These are phyloP conservation scores for Neurospora hispaniola DNA, from an alignment of 495 filamentous ascomycete genomes.

Conservation along the genomic window DNA sequence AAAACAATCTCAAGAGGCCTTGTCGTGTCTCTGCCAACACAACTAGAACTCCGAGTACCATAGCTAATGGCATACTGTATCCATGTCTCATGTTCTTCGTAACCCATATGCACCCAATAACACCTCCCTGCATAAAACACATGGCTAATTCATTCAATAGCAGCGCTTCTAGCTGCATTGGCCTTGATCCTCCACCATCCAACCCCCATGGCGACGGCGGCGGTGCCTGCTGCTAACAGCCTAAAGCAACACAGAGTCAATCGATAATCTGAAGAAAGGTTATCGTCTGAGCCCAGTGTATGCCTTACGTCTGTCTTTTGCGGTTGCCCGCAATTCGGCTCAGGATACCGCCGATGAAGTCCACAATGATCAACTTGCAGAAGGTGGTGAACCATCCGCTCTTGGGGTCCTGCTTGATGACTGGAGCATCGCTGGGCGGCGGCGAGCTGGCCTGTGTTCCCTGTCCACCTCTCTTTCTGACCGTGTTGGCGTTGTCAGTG, in stretches of 20 bases:
- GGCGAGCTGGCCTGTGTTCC: slow-evolving; percentile 5
- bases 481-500: background rate
- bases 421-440: slow-evolving; percentile 3
- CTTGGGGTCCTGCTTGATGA: slow-evolving; percentile 4
- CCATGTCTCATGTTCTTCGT: slow-evolving; percentile 1
- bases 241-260: slow-evolving; percentile 12
- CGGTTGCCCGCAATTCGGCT: slow-evolving; percentile 13
- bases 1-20: background rate
- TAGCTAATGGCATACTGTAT: background rate
- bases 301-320: slow-evolving; percentile 16
- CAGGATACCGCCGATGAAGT: slow-evolving; percentile 20
- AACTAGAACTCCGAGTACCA: background rate
- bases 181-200: slow-evolving; percentile 7
- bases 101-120: background rate
- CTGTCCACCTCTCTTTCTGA: slow-evolving; percentile 7
- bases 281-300: slow-evolving; percentile 1
- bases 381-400: slow-evolving; percentile 20
- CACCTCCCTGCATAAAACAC: background rate
- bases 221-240: slow-evolving; percentile 10
- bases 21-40: background rate
- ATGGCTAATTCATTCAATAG: background rate
- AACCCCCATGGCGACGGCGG: slow-evolving; percentile 6
- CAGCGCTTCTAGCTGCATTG: background rate
- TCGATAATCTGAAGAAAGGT: slow-evolving; percentile 4
- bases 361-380: slow-evolving; percentile 21